A percentile compares a stretch with the other conserved stretches of the same genome.
These are phyloP conservation scores for Solanum sejunctum DNA, from an alignment of 257 asterid genomes.

Conservation along the genomic window DNA sequence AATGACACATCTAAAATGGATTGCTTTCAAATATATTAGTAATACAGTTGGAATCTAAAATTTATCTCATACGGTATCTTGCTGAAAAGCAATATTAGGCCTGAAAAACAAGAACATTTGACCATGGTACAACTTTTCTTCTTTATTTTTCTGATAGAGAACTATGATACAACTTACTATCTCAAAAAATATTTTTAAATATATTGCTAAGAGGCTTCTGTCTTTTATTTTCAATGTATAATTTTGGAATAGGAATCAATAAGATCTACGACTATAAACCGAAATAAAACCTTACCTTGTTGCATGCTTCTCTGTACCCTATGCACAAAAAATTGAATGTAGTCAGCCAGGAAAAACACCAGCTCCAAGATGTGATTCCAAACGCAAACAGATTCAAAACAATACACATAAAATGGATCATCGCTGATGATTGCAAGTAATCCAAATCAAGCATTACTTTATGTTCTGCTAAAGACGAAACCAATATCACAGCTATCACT, in stretches of 20 bases:
- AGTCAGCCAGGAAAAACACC: background rate
- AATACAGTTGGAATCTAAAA: background rate
- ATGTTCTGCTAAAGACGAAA: background rate
- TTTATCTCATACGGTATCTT: background rate
- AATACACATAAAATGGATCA: background rate
- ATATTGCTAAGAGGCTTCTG: background rate
- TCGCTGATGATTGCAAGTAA: background rate
- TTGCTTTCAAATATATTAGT: background rate
- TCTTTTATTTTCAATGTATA: background rate
- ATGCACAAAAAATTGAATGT: constrained; percentile 7
- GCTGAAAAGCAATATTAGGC: background rate
- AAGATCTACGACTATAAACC: background rate
- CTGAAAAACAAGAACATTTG: background rate
- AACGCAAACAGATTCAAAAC: background rate
- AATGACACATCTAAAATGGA: background rate
- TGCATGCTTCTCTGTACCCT: constrained; percentile 29
- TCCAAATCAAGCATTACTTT: background rate
- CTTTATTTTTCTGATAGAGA: background rate
- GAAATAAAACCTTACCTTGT: constrained; percentile 32
- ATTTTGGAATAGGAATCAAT: background rate
- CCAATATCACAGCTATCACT: background rate
- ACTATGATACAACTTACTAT: background rate
- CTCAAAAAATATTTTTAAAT: background rate
- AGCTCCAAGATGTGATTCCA: background rate
- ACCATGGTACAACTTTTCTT: background rate